Percentiles rank a stretch among this genome's conserved stretches.
These are phyloP conservation scores for Dalbergia cultrata DNA, from an alignment of 306 rosid species.

Conservation along the genomic window DNA sequence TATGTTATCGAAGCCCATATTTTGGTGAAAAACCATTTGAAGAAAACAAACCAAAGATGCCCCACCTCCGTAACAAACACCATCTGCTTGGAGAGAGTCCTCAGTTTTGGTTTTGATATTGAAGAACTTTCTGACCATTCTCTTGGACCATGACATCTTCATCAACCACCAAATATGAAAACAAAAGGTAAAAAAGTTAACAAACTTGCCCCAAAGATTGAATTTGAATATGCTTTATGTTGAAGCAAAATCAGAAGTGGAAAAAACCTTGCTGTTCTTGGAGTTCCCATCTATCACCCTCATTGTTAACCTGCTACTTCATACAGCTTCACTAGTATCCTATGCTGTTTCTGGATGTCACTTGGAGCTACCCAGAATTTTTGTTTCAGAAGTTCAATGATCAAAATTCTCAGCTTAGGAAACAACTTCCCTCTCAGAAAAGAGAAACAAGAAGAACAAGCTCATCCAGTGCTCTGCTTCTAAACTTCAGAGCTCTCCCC, in stretches of 20 bases:
- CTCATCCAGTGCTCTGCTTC: slow-evolving; percentile 38
- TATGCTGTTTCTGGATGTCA: slow-evolving; percentile 45
- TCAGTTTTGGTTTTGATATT: slow-evolving; percentile 89
- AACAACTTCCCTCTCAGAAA: slow-evolving; percentile 27
- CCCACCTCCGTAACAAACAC: slow-evolving; percentile 70
- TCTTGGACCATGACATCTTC: slow-evolving; percentile 99
- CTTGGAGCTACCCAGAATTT: slow-evolving; percentile 43
- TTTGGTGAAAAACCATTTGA: background rate
- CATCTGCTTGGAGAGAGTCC: slow-evolving; percentile 77
- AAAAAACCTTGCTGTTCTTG: slow-evolving; percentile 90
- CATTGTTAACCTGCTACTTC: slow-evolving; percentile 86
- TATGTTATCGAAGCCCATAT: slow-evolving; percentile 21
- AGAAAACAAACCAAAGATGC: slow-evolving; percentile 35
- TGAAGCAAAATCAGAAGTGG: slow-evolving; percentile 28
- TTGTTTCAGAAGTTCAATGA: slow-evolving; percentile 21
- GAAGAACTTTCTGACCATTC: slow-evolving; percentile 98
- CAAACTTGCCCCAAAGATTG: slow-evolving; percentile 37
- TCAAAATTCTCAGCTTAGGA: slow-evolving; percentile 15
- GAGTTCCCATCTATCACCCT: slow-evolving; percentile 66
- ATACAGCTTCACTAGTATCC: slow-evolving; percentile 59
- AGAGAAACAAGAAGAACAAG: slow-evolving; percentile 41
- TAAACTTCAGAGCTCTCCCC: background rate
- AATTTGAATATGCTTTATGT: slow-evolving; percentile 19
- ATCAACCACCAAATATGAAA: slow-evolving; percentile 47
- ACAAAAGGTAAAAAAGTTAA: slow-evolving; percentile 45